Evolutionary conservation across 371 early-diverging fungal genomes (phyloP).

Genomic region (Mortierella sp.): DNA sequence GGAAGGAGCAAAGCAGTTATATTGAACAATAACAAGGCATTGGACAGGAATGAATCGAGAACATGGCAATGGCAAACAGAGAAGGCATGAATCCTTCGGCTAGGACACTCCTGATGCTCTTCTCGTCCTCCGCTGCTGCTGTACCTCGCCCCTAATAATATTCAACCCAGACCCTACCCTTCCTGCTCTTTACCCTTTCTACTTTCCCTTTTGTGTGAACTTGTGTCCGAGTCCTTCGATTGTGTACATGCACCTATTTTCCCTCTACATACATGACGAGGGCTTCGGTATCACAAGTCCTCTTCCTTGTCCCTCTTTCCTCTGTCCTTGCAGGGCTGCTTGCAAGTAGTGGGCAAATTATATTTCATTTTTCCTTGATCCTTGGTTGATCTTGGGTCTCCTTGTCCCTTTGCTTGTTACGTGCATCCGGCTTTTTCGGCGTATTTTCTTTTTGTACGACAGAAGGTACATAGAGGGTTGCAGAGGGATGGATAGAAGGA

Average conservation of each 20-base stretch:
- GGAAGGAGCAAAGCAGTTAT: too few relatives aligned
- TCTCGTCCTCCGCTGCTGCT: neutral
- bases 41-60: neutral
- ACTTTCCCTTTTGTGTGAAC: too few relatives aligned
- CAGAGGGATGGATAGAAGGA: neutral
- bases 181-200: too few relatives aligned
- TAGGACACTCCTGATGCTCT: neutral
- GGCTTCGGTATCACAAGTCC: too few relatives aligned
- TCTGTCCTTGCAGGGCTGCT: too few relatives aligned
- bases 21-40: neutral
- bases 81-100: neutral
- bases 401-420: neutral
- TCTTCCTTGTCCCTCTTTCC: too few relatives aligned
- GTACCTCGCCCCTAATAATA: neutral
- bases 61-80: neutral
- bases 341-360: too few relatives aligned
- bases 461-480: neutral
- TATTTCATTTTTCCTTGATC: too few relatives aligned
- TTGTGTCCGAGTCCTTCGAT: too few relatives aligned
- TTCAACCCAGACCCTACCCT: too few relatives aligned
- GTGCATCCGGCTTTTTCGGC: neutral
- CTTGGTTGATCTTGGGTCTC: neutral
- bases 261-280: too few relatives aligned
- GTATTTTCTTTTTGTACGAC: neutral
- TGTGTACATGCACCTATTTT: too few relatives aligned